phyloP scores from a whole-genome alignment of 1,284 basidiomycete genomes.

The Puccinia horiana region DNA sequence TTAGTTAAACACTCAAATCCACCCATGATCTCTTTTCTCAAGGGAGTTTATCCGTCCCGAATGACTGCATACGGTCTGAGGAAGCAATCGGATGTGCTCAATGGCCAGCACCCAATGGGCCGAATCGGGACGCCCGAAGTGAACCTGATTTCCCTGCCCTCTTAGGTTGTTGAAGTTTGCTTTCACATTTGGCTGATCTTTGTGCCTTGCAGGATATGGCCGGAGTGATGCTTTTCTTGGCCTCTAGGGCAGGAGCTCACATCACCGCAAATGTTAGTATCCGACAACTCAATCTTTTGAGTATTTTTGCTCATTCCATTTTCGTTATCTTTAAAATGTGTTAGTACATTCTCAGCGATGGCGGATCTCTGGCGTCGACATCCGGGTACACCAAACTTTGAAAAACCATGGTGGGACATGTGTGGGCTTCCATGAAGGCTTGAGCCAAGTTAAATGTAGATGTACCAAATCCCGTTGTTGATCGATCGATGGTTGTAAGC shows the following conservation, averaged over 20 bases:
- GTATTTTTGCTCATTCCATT: neutral
- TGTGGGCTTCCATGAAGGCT: neutral
- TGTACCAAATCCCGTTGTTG: no score
- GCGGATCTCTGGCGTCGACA: conserved; percentile 32
- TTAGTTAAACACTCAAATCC: conserved; percentile 7
- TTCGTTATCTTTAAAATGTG: neutral
- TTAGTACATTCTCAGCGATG: conserved; percentile 46
- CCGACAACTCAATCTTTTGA: neutral
- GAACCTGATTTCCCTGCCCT: neutral
- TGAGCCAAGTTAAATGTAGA: no score
- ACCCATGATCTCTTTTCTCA: neutral
- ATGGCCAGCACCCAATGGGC: conserved; percentile 40
- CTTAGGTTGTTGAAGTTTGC: neutral
- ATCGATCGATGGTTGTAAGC: no score
- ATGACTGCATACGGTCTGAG: conserved; percentile 49
- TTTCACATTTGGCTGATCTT: neutral
- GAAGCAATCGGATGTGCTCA: conserved; percentile 27
- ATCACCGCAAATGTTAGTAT: conserved; percentile 40
- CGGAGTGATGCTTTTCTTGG: conserved; percentile 43
- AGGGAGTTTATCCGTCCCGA: conserved; percentile 49
- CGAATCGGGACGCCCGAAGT: conserved; percentile 48
- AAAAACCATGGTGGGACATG: neutral
- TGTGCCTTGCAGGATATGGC: conserved; percentile 33
- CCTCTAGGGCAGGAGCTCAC: conserved; percentile 44
- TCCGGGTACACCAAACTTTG: conserved; percentile 33